Evolutionary conservation across 768 basidiomycete genomes (phyloP), one percentile per base, ranked within the genome.

Genomic region (Gloeopeniophorella convolvens): DNA sequence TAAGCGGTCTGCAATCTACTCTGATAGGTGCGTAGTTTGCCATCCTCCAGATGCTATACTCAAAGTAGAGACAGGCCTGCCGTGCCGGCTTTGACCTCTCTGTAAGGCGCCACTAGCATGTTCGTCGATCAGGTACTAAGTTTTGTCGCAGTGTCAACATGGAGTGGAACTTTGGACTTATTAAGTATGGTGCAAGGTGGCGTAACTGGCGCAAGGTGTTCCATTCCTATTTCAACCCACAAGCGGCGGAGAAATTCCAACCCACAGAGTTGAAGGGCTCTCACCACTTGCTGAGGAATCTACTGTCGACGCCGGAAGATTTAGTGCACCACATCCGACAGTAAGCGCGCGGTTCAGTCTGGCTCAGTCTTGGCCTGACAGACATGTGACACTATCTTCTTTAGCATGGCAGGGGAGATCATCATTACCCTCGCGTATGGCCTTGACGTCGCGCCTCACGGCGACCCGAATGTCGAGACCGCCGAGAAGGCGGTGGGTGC

Each of bases 181-280:
- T 73, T 65, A 63, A 63, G 8, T 75, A 76, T 43, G 70, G 70
- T 30, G 59, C 67, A 24, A 32, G 27, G 13, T 74, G 75, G 74
- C 68, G 65, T 36, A 66, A 68, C 11, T 66, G 68, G 18, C 68
- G 76, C 15, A 65, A 68, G 9, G 33, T 67, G 2, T 72, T 76
- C 52, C 67, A 70, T 40, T 59, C 70, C 43, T 66, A 73, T 48
- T 73, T 76, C 53, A 68, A 70, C 44, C 55, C 62, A 1, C 60
- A 62, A 16, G 69, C 70, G 0, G 65, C 62, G 16, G 15, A 42
- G 39, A 20, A 26, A 15, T 51, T 32, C 50, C 43, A 51, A 4
- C 37, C 50, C 3, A 21, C 33, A 4, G 50, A 45, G 32, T n/a
- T 44, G 3, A 34, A 37, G 8, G 49, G 30, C 18, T 53, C 64